These are phyloP conservation scores for Ceratobasidium sp. DNA, from an alignment of 1,284 basidiomycete genomes.

Conservation along the genomic window DNA sequence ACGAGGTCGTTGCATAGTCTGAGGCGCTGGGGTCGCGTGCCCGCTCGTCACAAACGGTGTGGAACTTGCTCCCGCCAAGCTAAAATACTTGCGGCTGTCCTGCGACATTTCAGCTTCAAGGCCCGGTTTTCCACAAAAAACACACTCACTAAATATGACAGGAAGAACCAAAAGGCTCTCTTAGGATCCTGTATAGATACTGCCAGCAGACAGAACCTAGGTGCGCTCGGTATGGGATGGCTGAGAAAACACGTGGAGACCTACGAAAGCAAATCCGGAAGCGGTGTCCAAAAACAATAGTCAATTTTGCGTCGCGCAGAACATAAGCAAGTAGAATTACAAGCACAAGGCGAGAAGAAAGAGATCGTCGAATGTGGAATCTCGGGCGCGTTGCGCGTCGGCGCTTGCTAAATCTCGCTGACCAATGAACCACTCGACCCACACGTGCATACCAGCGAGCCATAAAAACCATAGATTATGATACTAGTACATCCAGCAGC, in stretches of 20 bases:
- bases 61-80: background rate
- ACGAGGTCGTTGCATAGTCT: conserved; percentile 43
- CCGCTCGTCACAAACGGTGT: background rate
- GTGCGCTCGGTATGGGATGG: conserved; percentile 2
- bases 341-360: conserved; percentile 25
- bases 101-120: background rate
- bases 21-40: background rate
- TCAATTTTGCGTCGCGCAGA: conserved; percentile 27
- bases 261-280: conserved; percentile 20
- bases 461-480: conserved; percentile 32
- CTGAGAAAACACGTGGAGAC: conserved; percentile 7
- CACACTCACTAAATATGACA: background rate
- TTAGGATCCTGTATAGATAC: background rate
- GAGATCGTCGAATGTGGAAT: conserved; percentile 37
- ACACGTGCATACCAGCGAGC: background rate
- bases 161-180: background rate
- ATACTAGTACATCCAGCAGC: conserved; percentile 35
- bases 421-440: background rate
- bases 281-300: conserved; percentile 7
- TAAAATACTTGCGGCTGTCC: background rate
- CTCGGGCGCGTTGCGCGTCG: conserved; percentile 40
- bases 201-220: conserved; percentile 19
- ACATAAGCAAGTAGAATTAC: conserved; percentile 32
- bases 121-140: background rate
- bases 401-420: conserved; percentile 39